Evolutionary conservation across 495 filamentous ascomycete species (phyloP), one percentile per base, ranked within the genome.

Genomic region (Daldinia bambusicola): DNA sequence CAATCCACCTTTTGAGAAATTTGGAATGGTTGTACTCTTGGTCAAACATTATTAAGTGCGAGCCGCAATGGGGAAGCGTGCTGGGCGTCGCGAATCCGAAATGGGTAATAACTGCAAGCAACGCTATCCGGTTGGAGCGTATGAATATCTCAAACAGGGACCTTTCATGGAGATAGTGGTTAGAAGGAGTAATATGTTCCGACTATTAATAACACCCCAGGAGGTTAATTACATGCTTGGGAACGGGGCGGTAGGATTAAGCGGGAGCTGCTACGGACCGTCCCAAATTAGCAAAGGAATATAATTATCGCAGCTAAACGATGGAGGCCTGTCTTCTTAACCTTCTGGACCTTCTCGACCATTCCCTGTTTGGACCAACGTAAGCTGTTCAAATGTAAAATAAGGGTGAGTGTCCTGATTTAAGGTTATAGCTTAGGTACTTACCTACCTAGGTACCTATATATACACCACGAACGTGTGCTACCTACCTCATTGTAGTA

Each of bases 131-230:
- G 18, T 32, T 30, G 13, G 38, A 10, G n/a, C 9, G 16, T 1
- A 61, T 55, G 32, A 31, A 18, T 20, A 34, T 31, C 20, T 36
- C 31, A 3, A 56, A 53, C 18, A 50, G 45, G 22, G 20, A 8
- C n/a, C 20, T 38, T 13, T 16, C 9, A 31, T 34, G 13, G 40
- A 30, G n/a, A 26, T 32, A 6, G 38, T 56, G 22, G 22, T 32
- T 65, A 43, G 51, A 32, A 60, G 56, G 52, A 60, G 48, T n/a
- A 18, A 55, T 18, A 55, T 50, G 40, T 59, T 63, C 32, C 43
- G 41, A 16, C 36, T 30, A 63, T 57, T 51, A 52, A 50, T 30
- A 63, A 30, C 20, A 55, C 18, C 22, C 16, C 12, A 6, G 38
- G 63, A 53, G 48, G 48, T 56, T 48, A 67, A 48, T 55, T 55